Percentiles rank a stretch among this genome's conserved stretches.
Evolutionary conservation across 805 yeast species (phyloP).

Genomic region (Blastobotrys muscicola): DNA sequence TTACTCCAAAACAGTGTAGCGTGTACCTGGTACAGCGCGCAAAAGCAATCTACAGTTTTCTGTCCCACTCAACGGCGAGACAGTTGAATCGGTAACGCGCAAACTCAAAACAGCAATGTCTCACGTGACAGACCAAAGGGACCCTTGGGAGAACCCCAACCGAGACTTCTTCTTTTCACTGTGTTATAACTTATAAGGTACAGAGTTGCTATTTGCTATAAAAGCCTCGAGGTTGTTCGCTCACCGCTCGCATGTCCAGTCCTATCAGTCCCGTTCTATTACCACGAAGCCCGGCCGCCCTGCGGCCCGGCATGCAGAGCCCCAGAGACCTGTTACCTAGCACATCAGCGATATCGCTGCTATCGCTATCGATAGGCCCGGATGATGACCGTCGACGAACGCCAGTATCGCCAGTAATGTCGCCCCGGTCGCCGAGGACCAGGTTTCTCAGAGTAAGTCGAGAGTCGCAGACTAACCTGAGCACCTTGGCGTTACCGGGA

Average conservation of each 20-base stretch:
- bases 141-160: conserved; percentile 3
- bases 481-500: too few species aligned
- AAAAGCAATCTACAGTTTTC: too few species aligned
- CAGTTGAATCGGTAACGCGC: too few species aligned
- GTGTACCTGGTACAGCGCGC: background rate
- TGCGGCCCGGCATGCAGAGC: background rate
- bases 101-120: background rate
- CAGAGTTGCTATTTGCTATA: too few species aligned
- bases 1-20: background rate
- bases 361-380: conserved; percentile 10
- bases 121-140: conserved; percentile 12
- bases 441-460: background rate
- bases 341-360: conserved; percentile 15
- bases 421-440: background rate
- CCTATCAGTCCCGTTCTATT: background rate
- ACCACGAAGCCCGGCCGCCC: background rate
- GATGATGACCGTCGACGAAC: background rate
- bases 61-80: too few species aligned
- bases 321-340: conserved; percentile 10
- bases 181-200: too few species aligned
- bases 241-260: background rate
- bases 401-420: conserved; percentile 1
- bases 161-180: too few species aligned
- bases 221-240: too few species aligned
- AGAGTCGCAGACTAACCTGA: background rate